Base-by-base conservation (phyloP, 164 flowering plant species). In the Berberis thunbergii region DNA sequence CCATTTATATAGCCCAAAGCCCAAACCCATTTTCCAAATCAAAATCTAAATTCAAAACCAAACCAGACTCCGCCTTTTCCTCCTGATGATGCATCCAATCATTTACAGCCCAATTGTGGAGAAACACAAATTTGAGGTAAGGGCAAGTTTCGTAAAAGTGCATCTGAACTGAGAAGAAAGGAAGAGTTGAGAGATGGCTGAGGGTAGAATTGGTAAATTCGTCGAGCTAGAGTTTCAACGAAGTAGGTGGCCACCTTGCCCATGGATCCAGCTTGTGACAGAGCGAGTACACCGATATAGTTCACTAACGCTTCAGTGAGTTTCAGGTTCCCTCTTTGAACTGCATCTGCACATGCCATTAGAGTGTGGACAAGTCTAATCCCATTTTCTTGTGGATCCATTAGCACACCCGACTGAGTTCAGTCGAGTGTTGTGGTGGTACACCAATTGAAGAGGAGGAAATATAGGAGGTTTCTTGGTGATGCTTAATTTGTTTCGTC, bases 311-410 rank as follows among this genome's bases (percentile, higher is more conserved):
- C 26, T 26, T 26, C 26, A 26, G 0, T 26, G 26, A 26, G 26
- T 26, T 26, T 26, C 26, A 26, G 26, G 26, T 26, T 26, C 26
- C 26, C 26, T 26, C 26, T 26, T 60, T 88, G 91, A 3, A 91
- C 81, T 0, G 97, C 96, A 41, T 91, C 90, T 0, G 88, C 97
- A 54, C 94, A 87, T 2, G 96, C 96, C 88, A 89, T 73, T 39
- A 91, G 70, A 0, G 90, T 72, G 71, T 87, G 96, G 2, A 90
- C 91, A 26, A 91, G 84, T 0, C 87, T 76, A 41, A 86, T 74
- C 3, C 93, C 97, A 1, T 1, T 68, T 60, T 86, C 91, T 65
- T 86, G 88, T 3, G 91, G 74, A 48, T 88, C 91, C 1, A 86
- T 73, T 11, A 84, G 63, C 0, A 88, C 82, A 7, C 84, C 81